These are phyloP conservation scores for Lecanicillium sp. DNA, from an alignment of 2,329 filamentous ascomycete genomes.

Conservation along the genomic window DNA sequence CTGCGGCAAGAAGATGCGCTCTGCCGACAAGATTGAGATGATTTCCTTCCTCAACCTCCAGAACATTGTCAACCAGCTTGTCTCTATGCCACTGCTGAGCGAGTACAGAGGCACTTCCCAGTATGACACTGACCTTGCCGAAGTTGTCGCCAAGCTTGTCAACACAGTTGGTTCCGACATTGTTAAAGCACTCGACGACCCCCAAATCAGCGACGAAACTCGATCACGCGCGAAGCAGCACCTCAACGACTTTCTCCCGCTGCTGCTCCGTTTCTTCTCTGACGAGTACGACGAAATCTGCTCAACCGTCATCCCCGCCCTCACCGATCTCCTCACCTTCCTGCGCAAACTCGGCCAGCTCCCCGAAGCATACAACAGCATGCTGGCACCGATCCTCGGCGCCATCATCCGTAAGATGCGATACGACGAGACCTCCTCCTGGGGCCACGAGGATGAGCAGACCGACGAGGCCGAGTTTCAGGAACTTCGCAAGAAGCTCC, in stretches of 20 bases:
- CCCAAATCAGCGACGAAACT: constrained; percentile 53
- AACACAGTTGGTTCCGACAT: constrained; percentile 86
- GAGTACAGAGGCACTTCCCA: constrained; percentile 73
- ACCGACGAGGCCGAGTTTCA: constrained; percentile 97
- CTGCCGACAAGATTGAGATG: constrained; percentile 87
- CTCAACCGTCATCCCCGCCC: constrained; percentile 86
- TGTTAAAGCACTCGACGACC: constrained; percentile 75
- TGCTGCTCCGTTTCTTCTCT: constrained; percentile 87
- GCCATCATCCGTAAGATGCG: constrained; percentile 95
- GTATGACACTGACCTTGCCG: constrained; percentile 93
- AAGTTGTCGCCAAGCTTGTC: constrained; percentile 90
- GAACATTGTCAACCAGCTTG: constrained; percentile 78
- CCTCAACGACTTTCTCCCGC: constrained; percentile 76
- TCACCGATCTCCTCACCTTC: constrained; percentile 88
- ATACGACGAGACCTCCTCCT: constrained; percentile 89
- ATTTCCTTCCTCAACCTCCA: constrained; percentile 85
- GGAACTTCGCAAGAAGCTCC: constrained; percentile 82
- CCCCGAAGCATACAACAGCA: constrained; percentile 68
- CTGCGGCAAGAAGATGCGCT: constrained; percentile 95
- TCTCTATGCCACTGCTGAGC: constrained; percentile 72
- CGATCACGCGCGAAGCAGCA: constrained; percentile 73
- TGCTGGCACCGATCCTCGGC: constrained; percentile 82
- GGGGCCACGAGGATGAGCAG: constrained; percentile 91
- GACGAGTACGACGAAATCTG: constrained; percentile 98
- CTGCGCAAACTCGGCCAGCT: constrained; percentile 73